phyloP scores from a whole-genome alignment of 2,329 filamentous ascomycete species.

The Pseudocercospora ulei region DNA sequence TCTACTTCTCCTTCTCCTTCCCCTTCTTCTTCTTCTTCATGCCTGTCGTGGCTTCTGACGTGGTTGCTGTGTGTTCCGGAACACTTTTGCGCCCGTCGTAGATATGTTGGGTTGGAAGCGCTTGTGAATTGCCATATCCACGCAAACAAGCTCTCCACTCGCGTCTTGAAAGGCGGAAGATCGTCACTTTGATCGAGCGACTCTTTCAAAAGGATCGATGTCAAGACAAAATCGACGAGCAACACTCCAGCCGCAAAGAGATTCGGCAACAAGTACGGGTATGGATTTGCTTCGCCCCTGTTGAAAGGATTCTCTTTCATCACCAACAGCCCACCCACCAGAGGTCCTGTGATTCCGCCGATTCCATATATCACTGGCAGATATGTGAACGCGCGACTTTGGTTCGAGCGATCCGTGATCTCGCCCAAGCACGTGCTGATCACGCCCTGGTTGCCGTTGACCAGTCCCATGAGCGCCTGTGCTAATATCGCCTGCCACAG shows the following conservation, averaged over 20 bases:
- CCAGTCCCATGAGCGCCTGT: constrained; percentile 79
- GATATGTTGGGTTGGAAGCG: constrained; percentile 50
- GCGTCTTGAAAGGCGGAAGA: constrained; percentile 51
- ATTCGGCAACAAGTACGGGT: constrained; percentile 81
- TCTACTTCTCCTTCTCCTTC: constrained; percentile 16
- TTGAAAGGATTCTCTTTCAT: constrained; percentile 51
- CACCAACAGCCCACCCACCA: constrained; percentile 78
- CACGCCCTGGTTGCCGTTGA: constrained; percentile 91
- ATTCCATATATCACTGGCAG: constrained; percentile 92
- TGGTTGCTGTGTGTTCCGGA: constrained; percentile 13
- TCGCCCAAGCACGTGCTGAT: constrained; percentile 91
- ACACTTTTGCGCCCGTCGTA: constrained; percentile 35
- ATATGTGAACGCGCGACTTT: constrained; percentile 87
- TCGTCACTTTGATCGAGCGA: constrained; percentile 60
- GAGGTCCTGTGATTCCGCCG: constrained; percentile 83
- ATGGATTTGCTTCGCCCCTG: constrained; percentile 46
- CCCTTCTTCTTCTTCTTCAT: constrained; percentile 12
- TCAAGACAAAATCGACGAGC: constrained; percentile 59
- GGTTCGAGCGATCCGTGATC: constrained; percentile 88
- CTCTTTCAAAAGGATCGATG: constrained; percentile 77
- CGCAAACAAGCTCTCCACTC: constrained; percentile 52
- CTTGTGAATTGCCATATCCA: constrained; percentile 63
- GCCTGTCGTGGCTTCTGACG: constrained; percentile 15
- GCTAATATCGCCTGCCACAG: constrained; percentile 79
- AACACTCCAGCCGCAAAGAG: constrained; percentile 65